Evolutionary conservation across 176 grass and related monocot genomes (phyloP).

Genomic region (Puya raimondii): DNA sequence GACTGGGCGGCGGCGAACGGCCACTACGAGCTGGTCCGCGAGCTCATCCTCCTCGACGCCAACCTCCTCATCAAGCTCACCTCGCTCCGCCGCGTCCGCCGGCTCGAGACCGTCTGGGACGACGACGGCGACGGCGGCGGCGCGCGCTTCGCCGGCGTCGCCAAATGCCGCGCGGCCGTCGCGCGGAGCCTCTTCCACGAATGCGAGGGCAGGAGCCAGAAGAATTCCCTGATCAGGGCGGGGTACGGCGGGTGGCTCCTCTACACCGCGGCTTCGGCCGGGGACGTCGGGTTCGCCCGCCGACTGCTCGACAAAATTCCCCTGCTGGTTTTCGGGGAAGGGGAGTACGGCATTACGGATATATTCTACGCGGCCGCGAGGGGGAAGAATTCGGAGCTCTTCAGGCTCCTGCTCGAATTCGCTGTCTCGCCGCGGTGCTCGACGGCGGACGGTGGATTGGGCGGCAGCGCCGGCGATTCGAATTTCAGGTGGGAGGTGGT

Average conservation of each 20-base stretch:
- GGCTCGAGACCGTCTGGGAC: constrained; percentile 24
- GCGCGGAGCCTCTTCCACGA: constrained; percentile 12
- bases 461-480: constrained; percentile 12
- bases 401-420: constrained; percentile 18
- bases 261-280: constrained; percentile 20
- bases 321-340: constrained; percentile 21
- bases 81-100: constrained; percentile 20
- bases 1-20: constrained; percentile 27
- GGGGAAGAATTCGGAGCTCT: constrained; percentile 16
- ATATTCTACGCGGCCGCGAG: constrained; percentile 18
- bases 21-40: constrained; percentile 21
- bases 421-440: constrained; percentile 12
- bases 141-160: constrained; percentile 1
- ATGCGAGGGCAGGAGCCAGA: constrained; percentile 13
- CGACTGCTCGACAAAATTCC: constrained; percentile 12
- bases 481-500: constrained; percentile 66
- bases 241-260: constrained; percentile 25
- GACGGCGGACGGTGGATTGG: constrained; percentile 14
- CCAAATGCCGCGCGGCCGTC: constrained; percentile 11
- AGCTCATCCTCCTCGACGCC: constrained; percentile 18
- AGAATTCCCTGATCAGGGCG: constrained; percentile 15
- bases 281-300: constrained; percentile 10
- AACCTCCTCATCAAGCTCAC: constrained; percentile 27
- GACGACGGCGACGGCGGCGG: constrained; percentile 6
- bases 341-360: constrained; percentile 25